A percentile compares a stretch with the other conserved stretches of the same genome.
Conservation (phyloP, 352 stramenopile genomes). For the Pythium aristosporum region DNA sequence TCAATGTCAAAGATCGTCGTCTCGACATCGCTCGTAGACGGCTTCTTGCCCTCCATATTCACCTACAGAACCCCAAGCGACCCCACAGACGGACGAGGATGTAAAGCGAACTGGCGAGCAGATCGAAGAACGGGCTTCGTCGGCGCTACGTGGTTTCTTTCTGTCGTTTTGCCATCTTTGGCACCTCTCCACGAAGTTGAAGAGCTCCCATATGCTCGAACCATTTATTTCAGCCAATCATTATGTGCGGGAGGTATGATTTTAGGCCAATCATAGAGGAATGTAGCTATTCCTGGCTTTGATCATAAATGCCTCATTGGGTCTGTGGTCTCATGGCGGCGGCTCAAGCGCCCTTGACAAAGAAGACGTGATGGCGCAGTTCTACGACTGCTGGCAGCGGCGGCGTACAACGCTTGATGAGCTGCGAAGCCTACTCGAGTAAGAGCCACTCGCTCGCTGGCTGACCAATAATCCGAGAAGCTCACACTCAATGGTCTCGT, state of each 20-base stretch:
- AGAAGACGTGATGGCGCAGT: constrained; percentile 46
- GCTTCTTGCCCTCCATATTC: background rate
- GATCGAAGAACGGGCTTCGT: too few species aligned
- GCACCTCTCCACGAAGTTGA: background rate
- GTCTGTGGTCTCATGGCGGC: background rate
- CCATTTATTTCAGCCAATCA: constrained; percentile 12
- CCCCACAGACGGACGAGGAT: too few species aligned
- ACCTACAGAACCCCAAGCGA: background rate
- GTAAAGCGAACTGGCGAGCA: too few species aligned
- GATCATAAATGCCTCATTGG: background rate
- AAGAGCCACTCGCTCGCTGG: constrained; percentile 6
- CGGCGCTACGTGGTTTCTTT: background rate
- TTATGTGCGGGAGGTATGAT: too few species aligned
- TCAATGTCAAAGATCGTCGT: constrained; percentile 14
- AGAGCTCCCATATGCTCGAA: background rate
- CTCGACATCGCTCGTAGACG: background rate
- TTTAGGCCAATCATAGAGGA: constrained; percentile 14
- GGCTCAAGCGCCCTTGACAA: background rate
- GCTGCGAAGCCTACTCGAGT: constrained; percentile 55
- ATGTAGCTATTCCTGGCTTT: constrained; percentile 1
- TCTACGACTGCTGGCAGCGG: constrained; percentile 62
- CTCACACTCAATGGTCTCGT: background rate
- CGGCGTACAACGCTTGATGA: constrained; percentile 43
- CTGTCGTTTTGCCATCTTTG: constrained; percentile 9
- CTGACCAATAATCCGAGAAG: background rate